phyloP scores from a whole-genome alignment of 192 early-diverging fungal genomes.

The Cladochytrium replicatum region DNA sequence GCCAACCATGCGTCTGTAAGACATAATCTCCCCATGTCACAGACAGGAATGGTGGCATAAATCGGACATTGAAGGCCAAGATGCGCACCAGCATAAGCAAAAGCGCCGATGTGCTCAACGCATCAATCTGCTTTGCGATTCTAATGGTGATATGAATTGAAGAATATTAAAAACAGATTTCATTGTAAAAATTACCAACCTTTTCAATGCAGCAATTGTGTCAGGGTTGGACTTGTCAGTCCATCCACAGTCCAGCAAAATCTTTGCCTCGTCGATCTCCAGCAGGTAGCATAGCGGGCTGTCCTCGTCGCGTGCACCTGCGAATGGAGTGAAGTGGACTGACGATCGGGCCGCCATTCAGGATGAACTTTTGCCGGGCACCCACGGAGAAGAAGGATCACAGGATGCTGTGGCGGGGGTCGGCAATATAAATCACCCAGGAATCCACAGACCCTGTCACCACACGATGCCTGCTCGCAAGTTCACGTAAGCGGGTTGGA shows the following conservation, averaged over 20 bases:
- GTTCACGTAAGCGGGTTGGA: too few species aligned
- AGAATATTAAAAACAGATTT: too few species aligned
- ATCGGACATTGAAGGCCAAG: constrained; percentile 77
- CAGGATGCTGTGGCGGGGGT: too few species aligned
- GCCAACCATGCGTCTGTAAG: too few species aligned
- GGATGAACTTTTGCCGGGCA: too few species aligned
- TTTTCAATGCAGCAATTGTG: constrained; percentile 53
- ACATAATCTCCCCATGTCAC: constrained; percentile 80
- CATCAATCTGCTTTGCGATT: constrained; percentile 80
- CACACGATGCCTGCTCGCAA: too few species aligned
- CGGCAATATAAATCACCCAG: too few species aligned
- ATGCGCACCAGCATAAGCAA: constrained; percentile 63
- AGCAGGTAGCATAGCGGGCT: constrained; percentile 85
- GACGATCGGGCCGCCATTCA: too few species aligned
- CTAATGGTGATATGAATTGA: too few species aligned
- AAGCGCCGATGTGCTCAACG: constrained; percentile 78
- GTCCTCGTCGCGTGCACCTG: constrained; percentile 75
- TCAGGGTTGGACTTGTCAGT: constrained; percentile 65
- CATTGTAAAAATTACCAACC: constrained; percentile 41
- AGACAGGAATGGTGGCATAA: constrained; percentile 82
- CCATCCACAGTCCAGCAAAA: constrained; percentile 94
- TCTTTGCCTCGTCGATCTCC: constrained; percentile 82
- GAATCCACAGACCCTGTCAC: too few species aligned
- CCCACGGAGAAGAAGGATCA: too few species aligned
- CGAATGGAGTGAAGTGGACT: constrained; percentile 78